phyloP scores from a whole-genome alignment of 805 yeast species.

The Yarrowia sp. region DNA sequence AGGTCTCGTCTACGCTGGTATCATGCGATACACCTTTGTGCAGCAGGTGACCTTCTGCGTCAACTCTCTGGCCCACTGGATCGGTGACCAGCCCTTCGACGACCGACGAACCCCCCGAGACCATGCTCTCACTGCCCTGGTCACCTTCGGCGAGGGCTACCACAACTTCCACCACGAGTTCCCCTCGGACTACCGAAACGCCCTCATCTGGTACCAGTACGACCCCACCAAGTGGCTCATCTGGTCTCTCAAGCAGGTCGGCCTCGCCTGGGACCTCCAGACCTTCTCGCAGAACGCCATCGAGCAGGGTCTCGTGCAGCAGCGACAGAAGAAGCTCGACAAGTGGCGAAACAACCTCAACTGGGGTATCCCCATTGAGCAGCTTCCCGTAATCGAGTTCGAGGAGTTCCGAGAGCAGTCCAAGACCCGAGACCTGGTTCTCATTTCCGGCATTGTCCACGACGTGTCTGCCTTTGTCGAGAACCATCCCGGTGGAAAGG shows the following conservation, averaged over 20 bases:
- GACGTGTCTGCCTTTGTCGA: conserved; percentile 88
- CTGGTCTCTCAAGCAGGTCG: conserved; percentile 49
- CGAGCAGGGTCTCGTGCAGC: conserved; percentile 72
- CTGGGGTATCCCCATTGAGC: conserved; percentile 94
- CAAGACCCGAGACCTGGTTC: conserved; percentile 62
- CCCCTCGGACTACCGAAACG: conserved; percentile 84
- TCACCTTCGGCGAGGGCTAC: conserved; percentile 87
- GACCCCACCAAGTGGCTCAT: conserved; percentile 87
- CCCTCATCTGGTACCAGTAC: conserved; percentile 65
- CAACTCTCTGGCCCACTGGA: conserved; percentile 79
- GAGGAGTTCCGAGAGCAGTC: conserved; percentile 52
- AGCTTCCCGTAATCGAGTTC: conserved; percentile 65
- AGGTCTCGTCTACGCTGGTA: conserved; percentile 77
- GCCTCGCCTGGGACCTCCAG: conserved; percentile 58
- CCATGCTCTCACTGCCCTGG: conserved; percentile 58
- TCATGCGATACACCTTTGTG: conserved; percentile 63
- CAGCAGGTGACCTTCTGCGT: conserved; percentile 79
- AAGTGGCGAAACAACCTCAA: conserved; percentile 70
- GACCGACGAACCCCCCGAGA: conserved; percentile 71
- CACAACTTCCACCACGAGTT: conserved; percentile 96
- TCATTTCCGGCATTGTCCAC: conserved; percentile 87
- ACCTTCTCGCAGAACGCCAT: conserved; percentile 58
- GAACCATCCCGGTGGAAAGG: conserved; percentile 91
- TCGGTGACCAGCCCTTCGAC: conserved; percentile 72
- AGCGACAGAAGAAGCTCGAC: conserved; percentile 78